phyloP scores from a whole-genome alignment of 1,139 yeast genomes.

The Candida sojae region DNA sequence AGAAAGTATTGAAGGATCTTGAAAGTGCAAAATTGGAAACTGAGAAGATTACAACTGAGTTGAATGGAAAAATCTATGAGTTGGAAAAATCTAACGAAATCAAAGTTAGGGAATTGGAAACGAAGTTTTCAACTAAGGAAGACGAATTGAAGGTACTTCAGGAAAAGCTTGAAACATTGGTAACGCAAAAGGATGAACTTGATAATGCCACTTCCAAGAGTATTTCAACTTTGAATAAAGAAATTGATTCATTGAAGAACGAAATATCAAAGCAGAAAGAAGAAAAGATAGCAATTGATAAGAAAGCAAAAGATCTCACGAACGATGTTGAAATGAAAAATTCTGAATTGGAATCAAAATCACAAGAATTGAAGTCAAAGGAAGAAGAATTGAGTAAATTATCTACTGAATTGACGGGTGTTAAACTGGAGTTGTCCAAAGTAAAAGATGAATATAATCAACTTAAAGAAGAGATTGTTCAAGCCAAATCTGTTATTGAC shows the following conservation, averaged over 20 bases:
- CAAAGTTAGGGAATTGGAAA: conserved; percentile 8
- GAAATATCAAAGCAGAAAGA: background rate
- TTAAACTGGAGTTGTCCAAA: conserved; percentile 1
- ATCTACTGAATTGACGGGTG: background rate
- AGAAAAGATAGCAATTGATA: background rate
- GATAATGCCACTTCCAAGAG: conserved; percentile 3
- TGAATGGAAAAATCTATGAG: conserved; percentile 1
- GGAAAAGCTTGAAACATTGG: background rate
- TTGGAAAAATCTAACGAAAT: conserved; percentile 1
- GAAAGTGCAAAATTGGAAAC: conserved; percentile 4
- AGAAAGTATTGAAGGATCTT: conserved; percentile 3
- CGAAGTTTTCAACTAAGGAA: conserved; percentile 6
- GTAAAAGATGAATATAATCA: background rate
- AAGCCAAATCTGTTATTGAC: background rate
- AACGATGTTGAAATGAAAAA: conserved; percentile 2
- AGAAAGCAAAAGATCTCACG: background rate
- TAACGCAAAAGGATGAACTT: conserved; percentile 3
- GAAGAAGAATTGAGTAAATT: background rate
- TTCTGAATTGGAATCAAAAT: conserved; percentile 4
- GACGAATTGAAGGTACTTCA: conserved; percentile 9
- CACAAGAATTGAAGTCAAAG: background rate
- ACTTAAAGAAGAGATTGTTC: background rate
- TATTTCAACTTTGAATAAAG: conserved; percentile 4
- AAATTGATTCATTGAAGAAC: conserved; percentile 2
- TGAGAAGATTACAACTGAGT: background rate